These are phyloP conservation scores for Thymus quinquecostatus DNA, from an alignment of 257 asterid species.

Conservation along the genomic window DNA sequence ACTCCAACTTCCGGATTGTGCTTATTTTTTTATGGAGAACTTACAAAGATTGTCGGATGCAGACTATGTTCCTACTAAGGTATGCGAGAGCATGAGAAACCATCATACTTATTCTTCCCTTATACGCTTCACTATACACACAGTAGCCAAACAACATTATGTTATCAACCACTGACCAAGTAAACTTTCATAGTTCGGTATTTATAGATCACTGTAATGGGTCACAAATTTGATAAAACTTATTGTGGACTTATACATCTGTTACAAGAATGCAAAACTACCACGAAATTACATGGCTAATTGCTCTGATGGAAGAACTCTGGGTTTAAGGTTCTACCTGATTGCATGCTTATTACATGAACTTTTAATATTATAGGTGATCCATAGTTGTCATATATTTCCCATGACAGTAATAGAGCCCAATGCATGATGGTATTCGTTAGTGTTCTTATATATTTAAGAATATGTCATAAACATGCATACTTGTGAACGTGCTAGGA, in stretches of 20 bases:
- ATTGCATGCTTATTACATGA: not conserved
- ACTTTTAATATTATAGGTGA: not conserved
- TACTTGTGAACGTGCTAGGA: not conserved
- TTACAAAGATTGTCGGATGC: constrained; percentile 74
- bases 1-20: constrained; percentile 97
- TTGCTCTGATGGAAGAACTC: not conserved
- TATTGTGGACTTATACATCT: constrained; percentile 4
- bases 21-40: constrained; percentile 91
- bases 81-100: constrained; percentile 32
- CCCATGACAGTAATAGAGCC: not conserved
- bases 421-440: not conserved
- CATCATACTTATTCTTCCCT: constrained; percentile 3
- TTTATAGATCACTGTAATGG: not conserved
- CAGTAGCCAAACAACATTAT: constrained; percentile 5
- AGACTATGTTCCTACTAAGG: constrained; percentile 92
- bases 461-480: not conserved
- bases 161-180: not conserved
- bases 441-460: constrained; percentile 7
- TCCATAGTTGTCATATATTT: constrained; percentile 4
- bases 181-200: not conserved
- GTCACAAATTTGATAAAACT: not conserved
- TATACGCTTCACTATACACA: not conserved
- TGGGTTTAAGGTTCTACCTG: not conserved
- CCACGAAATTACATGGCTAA: not conserved
- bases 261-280: constrained; percentile 1